A percentile compares a stretch with the other conserved stretches of the same genome.
Evolutionary conservation across 176 grass and related monocot genomes (phyloP).

Genomic region (Cenchrus americanus): DNA sequence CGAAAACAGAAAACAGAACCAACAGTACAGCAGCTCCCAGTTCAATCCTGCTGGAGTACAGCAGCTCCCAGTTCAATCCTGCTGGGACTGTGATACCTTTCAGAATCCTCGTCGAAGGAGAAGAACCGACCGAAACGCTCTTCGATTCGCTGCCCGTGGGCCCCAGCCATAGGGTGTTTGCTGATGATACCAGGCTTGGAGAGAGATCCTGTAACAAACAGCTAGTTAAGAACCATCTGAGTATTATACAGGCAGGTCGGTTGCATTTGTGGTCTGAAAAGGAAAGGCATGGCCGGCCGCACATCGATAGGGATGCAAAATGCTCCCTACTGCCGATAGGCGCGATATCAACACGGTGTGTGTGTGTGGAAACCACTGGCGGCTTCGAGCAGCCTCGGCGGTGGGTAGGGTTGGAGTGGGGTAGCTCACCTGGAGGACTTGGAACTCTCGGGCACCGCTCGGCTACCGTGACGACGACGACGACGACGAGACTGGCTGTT

Average conservation of each 20-base stretch:
- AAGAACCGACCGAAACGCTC: conserved; percentile 26
- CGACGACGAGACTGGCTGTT: too few species aligned
- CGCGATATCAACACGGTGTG: too few species aligned
- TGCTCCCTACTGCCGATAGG: background rate
- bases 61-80: background rate
- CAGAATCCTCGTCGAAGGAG: conserved; percentile 49
- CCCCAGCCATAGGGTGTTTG: conserved; percentile 1
- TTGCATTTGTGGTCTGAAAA: background rate
- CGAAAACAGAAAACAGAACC: background rate
- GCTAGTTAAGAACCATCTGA: background rate
- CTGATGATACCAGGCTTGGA: background rate
- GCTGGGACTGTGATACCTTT: conserved; percentile 32
- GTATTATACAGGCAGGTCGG: background rate
- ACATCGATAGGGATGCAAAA: background rate
- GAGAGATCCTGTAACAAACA: background rate
- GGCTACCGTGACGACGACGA: too few species aligned
- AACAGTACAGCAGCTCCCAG: background rate
- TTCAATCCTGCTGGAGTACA: conserved; percentile 12
- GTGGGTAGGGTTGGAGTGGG: background rate
- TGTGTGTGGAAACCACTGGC: background rate
- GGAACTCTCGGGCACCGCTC: too few species aligned
- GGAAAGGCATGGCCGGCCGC: background rate
- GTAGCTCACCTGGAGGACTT: background rate
- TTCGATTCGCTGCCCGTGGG: background rate
- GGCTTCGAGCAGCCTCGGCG: background rate